Percentiles rank a stretch among this genome's conserved stretches.
These are phyloP conservation scores for Albophoma yamanashiensis DNA, from an alignment of 2,329 filamentous ascomycete genomes.

Conservation along the genomic window DNA sequence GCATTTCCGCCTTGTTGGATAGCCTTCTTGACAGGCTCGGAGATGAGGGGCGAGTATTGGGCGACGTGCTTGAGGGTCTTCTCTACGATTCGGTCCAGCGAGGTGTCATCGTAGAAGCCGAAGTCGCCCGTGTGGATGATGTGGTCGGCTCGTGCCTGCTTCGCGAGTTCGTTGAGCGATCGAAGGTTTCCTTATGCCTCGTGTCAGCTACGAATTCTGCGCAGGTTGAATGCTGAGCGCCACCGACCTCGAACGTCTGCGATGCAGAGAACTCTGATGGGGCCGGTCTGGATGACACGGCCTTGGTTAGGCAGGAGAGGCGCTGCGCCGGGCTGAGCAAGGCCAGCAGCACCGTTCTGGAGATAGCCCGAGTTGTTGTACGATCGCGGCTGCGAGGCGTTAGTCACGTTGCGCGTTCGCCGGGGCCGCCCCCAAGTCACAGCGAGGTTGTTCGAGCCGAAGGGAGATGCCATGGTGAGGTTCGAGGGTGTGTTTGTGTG, in stretches of 20 bases:
- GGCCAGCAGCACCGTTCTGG: constrained; percentile 48
- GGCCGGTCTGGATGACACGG: constrained; percentile 53
- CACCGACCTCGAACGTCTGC: constrained; percentile 59
- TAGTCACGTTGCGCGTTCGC: constrained; percentile 10
- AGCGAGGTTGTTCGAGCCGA: background rate
- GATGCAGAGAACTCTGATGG: constrained; percentile 58
- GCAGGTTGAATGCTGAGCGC: background rate
- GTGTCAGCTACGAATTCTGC: constrained; percentile 7
- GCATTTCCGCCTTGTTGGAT: constrained; percentile 57
- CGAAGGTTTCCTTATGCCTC: constrained; percentile 69
- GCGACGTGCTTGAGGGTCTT: constrained; percentile 98
- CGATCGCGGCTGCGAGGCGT: constrained; percentile 25
- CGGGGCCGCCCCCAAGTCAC: background rate
- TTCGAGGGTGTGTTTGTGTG: background rate
- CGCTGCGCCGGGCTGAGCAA: constrained; percentile 47
- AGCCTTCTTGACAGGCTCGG: constrained; percentile 61
- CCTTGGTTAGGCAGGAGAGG: constrained; percentile 59
- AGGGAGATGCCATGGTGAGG: constrained; percentile 1
- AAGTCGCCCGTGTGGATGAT: constrained; percentile 99
- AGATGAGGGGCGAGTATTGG: constrained; percentile 91
- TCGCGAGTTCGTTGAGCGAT: constrained; percentile 93
- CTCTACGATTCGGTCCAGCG: constrained; percentile 92
- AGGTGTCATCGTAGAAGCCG: constrained; percentile 96
- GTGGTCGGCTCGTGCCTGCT: constrained; percentile 88
- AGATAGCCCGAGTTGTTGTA: constrained; percentile 47